A percentile compares a stretch with the other conserved stretches of the same genome.
These are phyloP conservation scores for Podaxis mareebaensis DNA, from an alignment of 768 basidiomycete genomes.

Conservation along the genomic window DNA sequence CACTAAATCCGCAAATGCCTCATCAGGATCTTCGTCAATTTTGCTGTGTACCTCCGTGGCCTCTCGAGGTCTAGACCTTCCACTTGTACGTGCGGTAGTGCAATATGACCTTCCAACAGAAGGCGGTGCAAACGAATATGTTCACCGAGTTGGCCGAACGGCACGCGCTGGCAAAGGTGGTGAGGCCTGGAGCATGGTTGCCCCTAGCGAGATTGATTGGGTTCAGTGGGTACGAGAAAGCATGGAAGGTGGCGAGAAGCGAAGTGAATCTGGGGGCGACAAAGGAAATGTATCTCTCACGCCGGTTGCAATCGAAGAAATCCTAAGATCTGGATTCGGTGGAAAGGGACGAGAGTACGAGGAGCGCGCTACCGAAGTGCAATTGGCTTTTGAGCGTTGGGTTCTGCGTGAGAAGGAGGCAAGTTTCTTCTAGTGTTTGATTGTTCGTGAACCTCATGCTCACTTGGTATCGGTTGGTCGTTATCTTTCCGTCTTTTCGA, in stretches of 20 bases:
- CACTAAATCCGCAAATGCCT: conserved; percentile 20
- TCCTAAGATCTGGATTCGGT: conserved; percentile 83
- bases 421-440: conserved; percentile 14
- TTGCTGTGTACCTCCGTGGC: conserved; percentile 96
- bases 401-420: conserved; percentile 75
- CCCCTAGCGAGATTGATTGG: conserved; percentile 88
- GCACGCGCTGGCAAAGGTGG: conserved; percentile 95
- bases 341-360: conserved; percentile 82
- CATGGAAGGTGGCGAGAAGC: conserved; percentile 59
- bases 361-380: conserved; percentile 90
- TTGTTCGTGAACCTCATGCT: conserved; percentile 8
- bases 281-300: conserved; percentile 48
- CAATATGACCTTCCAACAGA: conserved; percentile 99
- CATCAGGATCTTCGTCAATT: conserved; percentile 54
- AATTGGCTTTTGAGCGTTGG: conserved; percentile 95
- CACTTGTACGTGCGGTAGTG: conserved; percentile 89
- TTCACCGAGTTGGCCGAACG: conserved; percentile 95
- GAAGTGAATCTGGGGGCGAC: conserved; percentile 19
- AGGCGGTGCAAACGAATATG: conserved; percentile 93
- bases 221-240: conserved; percentile 84
- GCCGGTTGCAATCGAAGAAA: conserved; percentile 63
- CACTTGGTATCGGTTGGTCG: background rate
- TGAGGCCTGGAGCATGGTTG: conserved; percentile 92
- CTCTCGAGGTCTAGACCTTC: conserved; percentile 95
- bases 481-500: background rate